phyloP scores from a whole-genome alignment of 257 asterid species.

The Lycium barbarum region DNA sequence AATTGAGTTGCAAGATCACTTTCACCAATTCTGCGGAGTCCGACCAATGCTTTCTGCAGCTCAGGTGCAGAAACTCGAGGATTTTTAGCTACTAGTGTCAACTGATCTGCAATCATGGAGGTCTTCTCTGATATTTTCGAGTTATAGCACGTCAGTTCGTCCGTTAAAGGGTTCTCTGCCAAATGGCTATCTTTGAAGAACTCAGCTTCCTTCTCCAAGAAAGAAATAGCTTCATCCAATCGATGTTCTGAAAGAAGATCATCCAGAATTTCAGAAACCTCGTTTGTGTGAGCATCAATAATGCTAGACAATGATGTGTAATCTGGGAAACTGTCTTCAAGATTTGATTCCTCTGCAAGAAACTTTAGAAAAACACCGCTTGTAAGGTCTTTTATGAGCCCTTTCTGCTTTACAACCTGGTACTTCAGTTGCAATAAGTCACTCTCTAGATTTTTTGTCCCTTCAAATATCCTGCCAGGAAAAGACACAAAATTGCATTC shows the following conservation, averaged over 20 bases:
- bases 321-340: conserved; percentile 43
- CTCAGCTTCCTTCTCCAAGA: conserved; percentile 64
- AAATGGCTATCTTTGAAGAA: conserved; percentile 42
- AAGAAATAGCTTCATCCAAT: conserved; percentile 64
- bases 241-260: conserved; percentile 63
- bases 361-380: conserved; percentile 35
- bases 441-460: conserved; percentile 52
- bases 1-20: conserved; percentile 53
- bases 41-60: conserved; percentile 66
- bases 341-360: conserved; percentile 49
- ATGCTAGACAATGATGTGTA: conserved; percentile 44
- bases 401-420: conserved; percentile 59
- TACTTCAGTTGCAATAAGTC: conserved; percentile 59
- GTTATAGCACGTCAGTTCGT: conserved; percentile 52
- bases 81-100: conserved; percentile 52
- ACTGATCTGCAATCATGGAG: conserved; percentile 51
- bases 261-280: conserved; percentile 64
- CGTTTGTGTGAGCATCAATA: conserved; percentile 57
- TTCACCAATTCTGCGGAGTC: conserved; percentile 63
- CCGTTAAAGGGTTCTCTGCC: conserved; percentile 42
- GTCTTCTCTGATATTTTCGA: conserved; percentile 59
- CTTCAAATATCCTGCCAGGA: conserved; percentile 65
- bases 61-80: conserved; percentile 68
- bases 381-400: conserved; percentile 47
- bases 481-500: not conserved